Evolutionary conservation across 1,284 basidiomycete species (phyloP).

Genomic region (Anthracocystis walkeri): DNA sequence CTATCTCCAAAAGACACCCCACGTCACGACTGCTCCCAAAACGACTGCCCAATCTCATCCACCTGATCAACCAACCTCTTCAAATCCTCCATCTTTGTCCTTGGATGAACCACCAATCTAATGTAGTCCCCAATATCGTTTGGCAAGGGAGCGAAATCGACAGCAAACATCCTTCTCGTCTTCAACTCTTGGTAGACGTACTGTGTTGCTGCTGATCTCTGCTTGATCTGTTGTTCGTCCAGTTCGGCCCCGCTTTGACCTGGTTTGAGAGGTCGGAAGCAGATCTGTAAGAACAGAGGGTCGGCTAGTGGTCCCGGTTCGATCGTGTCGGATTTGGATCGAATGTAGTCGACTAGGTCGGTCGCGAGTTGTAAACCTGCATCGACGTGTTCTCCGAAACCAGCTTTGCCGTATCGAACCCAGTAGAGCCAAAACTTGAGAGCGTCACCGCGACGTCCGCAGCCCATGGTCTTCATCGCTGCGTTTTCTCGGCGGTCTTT

Average conservation of each 20-base stretch:
- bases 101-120: conserved; percentile 63
- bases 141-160: conserved; percentile 64
- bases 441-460: conserved; percentile 70
- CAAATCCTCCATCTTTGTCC: conserved; percentile 48
- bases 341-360: conserved; percentile 46
- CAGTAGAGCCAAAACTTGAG: conserved; percentile 71
- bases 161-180: conserved; percentile 53
- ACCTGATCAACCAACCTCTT: conserved; percentile 52
- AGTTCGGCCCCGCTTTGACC: not conserved
- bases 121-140: conserved; percentile 55
- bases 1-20: not conserved
- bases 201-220: conserved; percentile 27
- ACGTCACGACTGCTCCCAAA: conserved; percentile 32
- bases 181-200: conserved; percentile 41
- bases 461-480: conserved; percentile 68
- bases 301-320: conserved; percentile 58
- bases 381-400: conserved; percentile 65
- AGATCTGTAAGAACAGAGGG: conserved; percentile 64
- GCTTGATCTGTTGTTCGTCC: conserved; percentile 16
- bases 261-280: conserved; percentile 54
- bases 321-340: conserved; percentile 26
- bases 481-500: conserved; percentile 44
- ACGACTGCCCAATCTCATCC: conserved; percentile 41
- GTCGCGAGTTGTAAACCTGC: conserved; percentile 52
- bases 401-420: conserved; percentile 68